Evolutionary conservation across 371 early-diverging fungal genomes (phyloP).

Genomic region (Dipsacomyces acuminosporus): DNA sequence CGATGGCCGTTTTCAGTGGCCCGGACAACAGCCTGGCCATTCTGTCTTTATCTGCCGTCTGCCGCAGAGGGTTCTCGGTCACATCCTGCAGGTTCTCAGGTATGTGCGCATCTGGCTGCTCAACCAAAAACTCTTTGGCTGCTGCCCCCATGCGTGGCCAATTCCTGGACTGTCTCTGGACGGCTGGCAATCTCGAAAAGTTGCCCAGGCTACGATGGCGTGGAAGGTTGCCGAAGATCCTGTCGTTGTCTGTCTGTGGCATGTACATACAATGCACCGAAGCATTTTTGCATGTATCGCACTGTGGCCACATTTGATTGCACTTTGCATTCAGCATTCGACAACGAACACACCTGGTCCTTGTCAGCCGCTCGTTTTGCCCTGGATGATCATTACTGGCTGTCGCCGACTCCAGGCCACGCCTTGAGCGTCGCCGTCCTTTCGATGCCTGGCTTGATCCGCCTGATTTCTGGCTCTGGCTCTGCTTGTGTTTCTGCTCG

Average conservation of each 20-base stretch:
- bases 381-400: too few relatives aligned
- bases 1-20: constrained; percentile 8
- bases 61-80: constrained; percentile 15
- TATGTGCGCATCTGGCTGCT: neutral
- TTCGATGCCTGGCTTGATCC: too few relatives aligned
- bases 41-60: neutral
- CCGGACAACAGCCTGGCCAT: neutral
- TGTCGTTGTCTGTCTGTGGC: constrained; percentile 7
- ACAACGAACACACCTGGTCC: constrained; percentile 26
- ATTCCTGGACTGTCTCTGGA: too few relatives aligned
- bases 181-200: neutral
- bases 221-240: constrained; percentile 11
- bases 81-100: constrained; percentile 13
- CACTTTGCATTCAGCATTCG: constrained; percentile 16
- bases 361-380: too few relatives aligned
- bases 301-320: constrained; percentile 1
- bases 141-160: too few relatives aligned
- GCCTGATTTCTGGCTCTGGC: too few relatives aligned
- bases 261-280: constrained; percentile 11
- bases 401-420: too few relatives aligned
- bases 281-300: constrained; percentile 9
- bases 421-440: too few relatives aligned
- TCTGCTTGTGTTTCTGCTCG: too few relatives aligned
- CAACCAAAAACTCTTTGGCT: constrained; percentile 16
- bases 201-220: constrained; percentile 1